Conservation (phyloP, 768 basidiomycete species). For the Kondoa subrosea region DNA sequence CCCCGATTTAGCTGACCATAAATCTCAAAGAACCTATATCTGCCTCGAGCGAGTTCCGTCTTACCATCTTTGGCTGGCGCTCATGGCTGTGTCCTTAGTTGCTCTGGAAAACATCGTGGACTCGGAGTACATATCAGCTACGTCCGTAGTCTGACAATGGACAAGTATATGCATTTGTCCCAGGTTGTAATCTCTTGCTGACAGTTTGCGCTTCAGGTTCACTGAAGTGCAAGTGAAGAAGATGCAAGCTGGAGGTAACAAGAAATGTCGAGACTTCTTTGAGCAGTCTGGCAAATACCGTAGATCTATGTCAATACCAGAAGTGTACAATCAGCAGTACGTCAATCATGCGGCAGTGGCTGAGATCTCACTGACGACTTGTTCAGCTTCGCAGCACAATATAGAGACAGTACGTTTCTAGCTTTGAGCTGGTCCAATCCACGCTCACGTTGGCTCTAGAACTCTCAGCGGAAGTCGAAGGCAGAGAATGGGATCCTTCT, state of each 20-base stretch:
- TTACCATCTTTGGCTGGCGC: no score
- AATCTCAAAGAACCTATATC: not conserved
- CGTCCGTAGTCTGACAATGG: slow-evolving; percentile 87
- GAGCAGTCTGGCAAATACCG: not conserved
- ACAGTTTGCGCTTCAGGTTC: slow-evolving; percentile 22
- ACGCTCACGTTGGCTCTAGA: slow-evolving; percentile 2
- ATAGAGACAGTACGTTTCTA: slow-evolving; percentile 50
- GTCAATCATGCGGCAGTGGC: slow-evolving; percentile 53
- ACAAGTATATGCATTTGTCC: slow-evolving; percentile 53
- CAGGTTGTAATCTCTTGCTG: not conserved
- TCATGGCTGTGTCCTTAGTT: no score
- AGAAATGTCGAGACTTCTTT: not conserved
- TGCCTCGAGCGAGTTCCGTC: no score
- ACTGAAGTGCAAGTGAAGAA: slow-evolving; percentile 30
- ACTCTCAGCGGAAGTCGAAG: slow-evolving; percentile 12
- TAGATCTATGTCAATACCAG: not conserved
- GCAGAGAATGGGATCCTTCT: slow-evolving; percentile 16
- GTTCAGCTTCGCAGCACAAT: slow-evolving; percentile 62
- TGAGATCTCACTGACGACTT: slow-evolving; percentile 47
- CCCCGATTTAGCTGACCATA: not conserved
- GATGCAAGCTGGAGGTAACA: slow-evolving; percentile 89
- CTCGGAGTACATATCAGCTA: slow-evolving; percentile 53
- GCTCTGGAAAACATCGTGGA: slow-evolving; percentile 52
- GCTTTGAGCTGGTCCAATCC: not conserved
- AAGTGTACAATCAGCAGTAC: slow-evolving; percentile 40